Evolutionary conservation across 768 basidiomycete species (phyloP).

Genomic region (Hypsizygus marmoreus): DNA sequence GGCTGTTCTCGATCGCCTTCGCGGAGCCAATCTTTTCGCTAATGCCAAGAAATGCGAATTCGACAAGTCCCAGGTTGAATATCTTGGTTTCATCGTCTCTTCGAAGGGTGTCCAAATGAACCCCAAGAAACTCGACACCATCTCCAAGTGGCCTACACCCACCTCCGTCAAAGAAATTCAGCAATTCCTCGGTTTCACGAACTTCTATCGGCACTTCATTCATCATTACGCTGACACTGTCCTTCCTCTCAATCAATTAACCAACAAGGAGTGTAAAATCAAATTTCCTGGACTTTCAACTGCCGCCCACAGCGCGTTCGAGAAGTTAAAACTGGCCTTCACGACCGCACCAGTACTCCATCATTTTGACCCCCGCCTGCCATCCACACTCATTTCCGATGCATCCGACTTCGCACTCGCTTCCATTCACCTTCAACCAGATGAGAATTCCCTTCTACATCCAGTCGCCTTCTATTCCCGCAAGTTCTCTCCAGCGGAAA

Average conservation of each 20-base stretch:
- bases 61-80: constrained; percentile 31
- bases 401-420: constrained; percentile 37
- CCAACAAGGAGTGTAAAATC: constrained; percentile 20
- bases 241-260: constrained; percentile 37
- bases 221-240: constrained; percentile 33
- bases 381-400: constrained; percentile 28
- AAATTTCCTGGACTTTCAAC: no score
- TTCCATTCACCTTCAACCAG: constrained; percentile 30
- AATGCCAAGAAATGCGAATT: constrained; percentile 43
- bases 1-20: constrained; percentile 31
- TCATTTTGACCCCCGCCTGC: constrained; percentile 30
- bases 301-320: constrained; percentile 21
- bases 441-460: constrained; percentile 26
- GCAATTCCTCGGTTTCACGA: constrained; percentile 39
- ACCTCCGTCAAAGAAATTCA: constrained; percentile 31
- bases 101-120: constrained; percentile 36
- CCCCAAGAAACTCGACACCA: constrained; percentile 34
- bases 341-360: constrained; percentile 31
- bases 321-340: constrained; percentile 26
- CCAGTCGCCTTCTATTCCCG: constrained; percentile 41
- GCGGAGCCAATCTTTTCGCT: constrained; percentile 23
- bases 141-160: constrained; percentile 38
- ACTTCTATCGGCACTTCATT: constrained; percentile 42
- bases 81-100: constrained; percentile 37
- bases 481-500: constrained; percentile 36